A percentile compares a stretch with the other conserved stretches of the same genome.
These are phyloP conservation scores for Kodamaea restingae DNA, from an alignment of 805 yeast genomes.

Conservation along the genomic window DNA sequence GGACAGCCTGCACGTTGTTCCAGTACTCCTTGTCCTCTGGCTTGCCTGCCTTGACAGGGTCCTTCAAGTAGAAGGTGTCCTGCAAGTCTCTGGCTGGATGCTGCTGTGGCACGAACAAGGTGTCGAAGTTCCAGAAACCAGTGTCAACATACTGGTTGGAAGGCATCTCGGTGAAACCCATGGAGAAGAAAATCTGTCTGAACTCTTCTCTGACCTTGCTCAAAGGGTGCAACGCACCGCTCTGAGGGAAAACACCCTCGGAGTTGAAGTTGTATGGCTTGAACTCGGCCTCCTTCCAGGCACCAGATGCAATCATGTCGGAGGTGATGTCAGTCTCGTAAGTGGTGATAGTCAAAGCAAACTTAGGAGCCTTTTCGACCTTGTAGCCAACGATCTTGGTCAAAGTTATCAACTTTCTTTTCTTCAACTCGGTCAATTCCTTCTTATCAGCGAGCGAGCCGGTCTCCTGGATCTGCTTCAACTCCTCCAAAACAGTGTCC, in stretches of 20 bases:
- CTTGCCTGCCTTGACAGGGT: conserved; percentile 74
- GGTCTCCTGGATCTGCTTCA: conserved; percentile 51
- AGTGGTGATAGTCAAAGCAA: conserved; percentile 73
- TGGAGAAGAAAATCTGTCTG: conserved; percentile 92
- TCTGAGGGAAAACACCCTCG: conserved; percentile 79
- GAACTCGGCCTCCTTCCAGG: conserved; percentile 81
- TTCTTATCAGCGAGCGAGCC: conserved; percentile 61
- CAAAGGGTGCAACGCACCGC: conserved; percentile 96
- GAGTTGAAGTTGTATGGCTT: conserved; percentile 95
- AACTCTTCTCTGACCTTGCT: conserved; percentile 97
- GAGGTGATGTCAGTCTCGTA: conserved; percentile 91
- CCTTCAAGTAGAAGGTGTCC: conserved; percentile 96
- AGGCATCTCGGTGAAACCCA: conserved; percentile 99
- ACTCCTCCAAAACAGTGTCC: conserved; percentile 64
- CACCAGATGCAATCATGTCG: conserved; percentile 81
- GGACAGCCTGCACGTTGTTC: conserved; percentile 76
- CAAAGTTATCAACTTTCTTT: conserved; percentile 78
- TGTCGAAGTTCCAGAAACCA: conserved; percentile 98
- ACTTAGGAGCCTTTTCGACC: conserved; percentile 78
- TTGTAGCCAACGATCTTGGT: conserved; percentile 71
- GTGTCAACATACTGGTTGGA: conserved; percentile 96
- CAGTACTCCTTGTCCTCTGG: conserved; percentile 81
- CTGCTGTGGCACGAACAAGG: conserved; percentile 96
- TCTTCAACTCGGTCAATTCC: conserved; percentile 79
- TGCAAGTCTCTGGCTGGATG: conserved; percentile 99